Conservation (phyloP, 2,329 filamentous ascomycete species). For the Pseudogymnoascus sp. region DNA sequence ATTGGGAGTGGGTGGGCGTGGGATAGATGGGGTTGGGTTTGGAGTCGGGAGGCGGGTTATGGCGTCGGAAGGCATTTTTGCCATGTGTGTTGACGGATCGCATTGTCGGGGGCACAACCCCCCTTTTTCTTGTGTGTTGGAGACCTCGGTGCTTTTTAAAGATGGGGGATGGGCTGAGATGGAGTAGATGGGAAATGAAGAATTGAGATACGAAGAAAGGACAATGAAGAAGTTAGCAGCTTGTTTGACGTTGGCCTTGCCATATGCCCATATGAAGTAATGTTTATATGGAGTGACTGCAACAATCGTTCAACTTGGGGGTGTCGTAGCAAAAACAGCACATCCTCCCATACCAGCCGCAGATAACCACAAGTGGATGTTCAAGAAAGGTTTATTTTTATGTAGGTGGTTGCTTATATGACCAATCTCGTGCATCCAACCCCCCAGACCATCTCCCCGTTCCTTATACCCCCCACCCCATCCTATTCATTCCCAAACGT, state of each 20-base stretch:
- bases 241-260: not conserved
- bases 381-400: not conserved
- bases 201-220: not conserved
- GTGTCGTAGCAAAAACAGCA: not conserved
- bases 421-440: not conserved
- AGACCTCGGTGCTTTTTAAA: not conserved
- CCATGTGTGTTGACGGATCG: not conserved
- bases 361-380: not conserved
- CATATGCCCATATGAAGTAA: not conserved
- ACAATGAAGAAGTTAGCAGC: not conserved
- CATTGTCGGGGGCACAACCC: not conserved
- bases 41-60: not conserved
- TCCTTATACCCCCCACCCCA: not conserved
- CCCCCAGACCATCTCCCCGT: not conserved
- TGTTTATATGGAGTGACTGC: not conserved
- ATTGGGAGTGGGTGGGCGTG: not conserved
- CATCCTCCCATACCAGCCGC: not conserved
- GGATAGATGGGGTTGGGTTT: not conserved
- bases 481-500: not conserved
- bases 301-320: not conserved
- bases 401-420: not conserved
- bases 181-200: not conserved
- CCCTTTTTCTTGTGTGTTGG: not conserved
- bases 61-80: not conserved
- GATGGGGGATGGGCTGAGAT: not conserved